Evolutionary conservation across 2,329 filamentous ascomycete genomes (phyloP).

Genomic region (Ascosphaera apis): DNA sequence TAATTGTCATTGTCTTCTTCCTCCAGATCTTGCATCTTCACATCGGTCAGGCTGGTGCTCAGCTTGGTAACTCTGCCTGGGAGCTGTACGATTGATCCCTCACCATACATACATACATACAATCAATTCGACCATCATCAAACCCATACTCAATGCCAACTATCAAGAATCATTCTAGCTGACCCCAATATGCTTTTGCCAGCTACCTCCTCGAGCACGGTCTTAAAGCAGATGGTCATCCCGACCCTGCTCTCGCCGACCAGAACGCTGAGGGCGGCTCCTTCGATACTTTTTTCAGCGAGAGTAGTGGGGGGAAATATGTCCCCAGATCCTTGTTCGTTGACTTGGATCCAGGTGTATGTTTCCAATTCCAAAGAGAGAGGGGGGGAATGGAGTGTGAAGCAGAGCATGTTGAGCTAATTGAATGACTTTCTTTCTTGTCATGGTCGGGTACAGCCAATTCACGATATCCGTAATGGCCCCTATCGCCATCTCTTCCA

Average conservation of each 20-base stretch:
- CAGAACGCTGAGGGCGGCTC: slow-evolving; percentile 31
- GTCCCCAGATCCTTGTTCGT: slow-evolving; percentile 45
- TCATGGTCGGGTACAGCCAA: slow-evolving; percentile 22
- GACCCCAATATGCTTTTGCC: not conserved
- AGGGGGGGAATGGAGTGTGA: not conserved
- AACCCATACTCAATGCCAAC: slow-evolving; percentile 1
- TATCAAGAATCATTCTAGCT: not conserved
- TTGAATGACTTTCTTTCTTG: no score
- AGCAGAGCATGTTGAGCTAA: slow-evolving; percentile 1
- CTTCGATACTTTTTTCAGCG: slow-evolving; percentile 43
- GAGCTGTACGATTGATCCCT: slow-evolving; percentile 32
- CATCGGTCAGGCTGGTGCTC: slow-evolving; percentile 43
- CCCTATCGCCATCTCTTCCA: slow-evolving; percentile 40
- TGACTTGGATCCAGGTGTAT: slow-evolving; percentile 39
- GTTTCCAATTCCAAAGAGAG: slow-evolving; percentile 8
- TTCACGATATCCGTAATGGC: slow-evolving; percentile 44
- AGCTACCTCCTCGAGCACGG: slow-evolving; percentile 46
- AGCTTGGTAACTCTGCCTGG: slow-evolving; percentile 47
- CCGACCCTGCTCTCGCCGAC: slow-evolving; percentile 31
- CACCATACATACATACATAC: slow-evolving; percentile 3
- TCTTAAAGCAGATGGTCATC: slow-evolving; percentile 34
- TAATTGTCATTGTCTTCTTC: slow-evolving; percentile 2
- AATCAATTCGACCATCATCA: not conserved
- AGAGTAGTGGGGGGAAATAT: slow-evolving; percentile 41
- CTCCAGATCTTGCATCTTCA: slow-evolving; percentile 40